Evolutionary conservation across 83 land plant genomes (phyloP).

Genomic region (Thuja plicata): DNA sequence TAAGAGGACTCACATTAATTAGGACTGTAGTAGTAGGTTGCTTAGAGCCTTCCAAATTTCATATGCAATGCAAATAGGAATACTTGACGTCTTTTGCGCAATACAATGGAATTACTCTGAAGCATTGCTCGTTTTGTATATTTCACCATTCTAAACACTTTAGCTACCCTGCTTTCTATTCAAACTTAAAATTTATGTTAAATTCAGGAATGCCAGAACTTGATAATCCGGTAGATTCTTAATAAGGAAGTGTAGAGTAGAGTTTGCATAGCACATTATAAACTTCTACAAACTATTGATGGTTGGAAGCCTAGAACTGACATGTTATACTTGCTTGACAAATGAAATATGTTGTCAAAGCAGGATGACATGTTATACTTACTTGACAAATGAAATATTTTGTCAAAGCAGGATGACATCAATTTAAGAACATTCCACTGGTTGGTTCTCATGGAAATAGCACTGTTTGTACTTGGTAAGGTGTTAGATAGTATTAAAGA

Average conservation of each 20-base stretch:
- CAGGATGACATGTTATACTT: neutral
- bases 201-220: neutral
- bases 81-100: neutral
- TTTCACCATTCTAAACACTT: neutral
- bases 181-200: neutral
- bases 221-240: neutral
- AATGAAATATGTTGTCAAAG: neutral
- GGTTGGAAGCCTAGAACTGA: neutral
- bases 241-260: neutral
- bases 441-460: neutral
- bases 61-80: neutral
- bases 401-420: neutral
- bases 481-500: neutral
- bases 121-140: neutral
- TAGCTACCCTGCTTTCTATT: neutral
- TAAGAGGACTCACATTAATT: no score
- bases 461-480: neutral
- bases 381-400: neutral
- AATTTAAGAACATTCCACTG: neutral
- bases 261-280: neutral
- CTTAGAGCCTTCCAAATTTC: neutral
- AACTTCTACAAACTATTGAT: neutral
- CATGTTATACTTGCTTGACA: neutral
- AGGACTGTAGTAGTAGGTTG: neutral
- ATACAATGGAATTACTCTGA: neutral